Conservation (phyloP, 1,139 yeast genomes). For the Hyphopichia buzzinii region DNA sequence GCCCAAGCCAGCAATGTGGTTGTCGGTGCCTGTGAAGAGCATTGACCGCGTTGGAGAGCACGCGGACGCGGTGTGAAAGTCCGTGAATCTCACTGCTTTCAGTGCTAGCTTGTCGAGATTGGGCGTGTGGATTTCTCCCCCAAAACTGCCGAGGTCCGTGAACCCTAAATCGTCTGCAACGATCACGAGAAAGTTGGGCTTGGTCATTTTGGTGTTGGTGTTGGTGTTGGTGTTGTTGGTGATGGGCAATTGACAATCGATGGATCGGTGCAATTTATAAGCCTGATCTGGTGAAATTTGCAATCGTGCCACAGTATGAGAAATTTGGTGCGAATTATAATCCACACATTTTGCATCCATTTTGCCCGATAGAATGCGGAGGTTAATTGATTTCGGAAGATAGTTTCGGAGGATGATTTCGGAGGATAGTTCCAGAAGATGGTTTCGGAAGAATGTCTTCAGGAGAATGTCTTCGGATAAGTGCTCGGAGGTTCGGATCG, state of each 20-base stretch:
- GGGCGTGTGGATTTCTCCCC: conserved; percentile 60
- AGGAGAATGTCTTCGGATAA: no score
- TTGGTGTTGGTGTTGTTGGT: background rate
- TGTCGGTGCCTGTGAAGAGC: conserved; percentile 60
- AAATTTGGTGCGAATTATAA: background rate
- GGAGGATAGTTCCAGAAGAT: no score
- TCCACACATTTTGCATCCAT: no score
- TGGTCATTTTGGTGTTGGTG: conserved; percentile 1
- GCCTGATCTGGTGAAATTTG: no score
- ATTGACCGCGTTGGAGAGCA: conserved; percentile 66
- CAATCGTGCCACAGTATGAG: no score
- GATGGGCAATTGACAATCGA: no score
- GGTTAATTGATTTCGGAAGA: no score
- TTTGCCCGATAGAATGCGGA: no score
- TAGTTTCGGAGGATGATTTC: no score
- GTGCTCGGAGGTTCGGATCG: no score
- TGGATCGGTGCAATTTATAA: no score
- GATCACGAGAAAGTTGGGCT: conserved; percentile 51
- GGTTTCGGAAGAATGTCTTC: no score
- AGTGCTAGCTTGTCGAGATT: conserved; percentile 44
- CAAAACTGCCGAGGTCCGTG: conserved; percentile 56
- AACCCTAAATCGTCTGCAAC: conserved; percentile 65
- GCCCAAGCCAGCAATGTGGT: conserved; percentile 60
- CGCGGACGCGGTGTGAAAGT: conserved; percentile 64
- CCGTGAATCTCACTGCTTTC: conserved; percentile 49